A percentile compares a stretch with the other conserved stretches of the same genome.
Conservation (phyloP, 2,329 filamentous ascomycete species). For the Amphichorda felina region DNA sequence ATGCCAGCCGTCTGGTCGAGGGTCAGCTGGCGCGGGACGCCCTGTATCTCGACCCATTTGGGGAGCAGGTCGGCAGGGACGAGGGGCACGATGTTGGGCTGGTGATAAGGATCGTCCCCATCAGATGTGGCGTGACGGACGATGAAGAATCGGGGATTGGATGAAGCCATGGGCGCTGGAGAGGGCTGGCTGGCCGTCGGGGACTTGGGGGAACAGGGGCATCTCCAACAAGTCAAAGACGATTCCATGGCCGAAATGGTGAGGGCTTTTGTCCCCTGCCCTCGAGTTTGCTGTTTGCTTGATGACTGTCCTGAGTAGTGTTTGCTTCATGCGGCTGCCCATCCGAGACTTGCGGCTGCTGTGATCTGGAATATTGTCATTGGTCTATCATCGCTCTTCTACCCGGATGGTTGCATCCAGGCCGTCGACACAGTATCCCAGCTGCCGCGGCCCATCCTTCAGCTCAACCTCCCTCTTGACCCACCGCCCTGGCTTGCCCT, state of each 20-base stretch:
- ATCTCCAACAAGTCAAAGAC: too few relatives aligned
- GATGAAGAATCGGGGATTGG: slow-evolving; percentile 24
- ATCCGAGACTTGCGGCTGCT: too few relatives aligned
- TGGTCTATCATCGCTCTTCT: slow-evolving; percentile 25
- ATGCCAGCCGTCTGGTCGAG: slow-evolving; percentile 24
- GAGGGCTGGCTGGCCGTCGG: too few relatives aligned
- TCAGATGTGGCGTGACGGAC: slow-evolving; percentile 23
- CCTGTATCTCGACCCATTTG: slow-evolving; percentile 27
- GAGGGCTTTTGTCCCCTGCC: too few relatives aligned
- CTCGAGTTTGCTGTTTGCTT: too few relatives aligned
- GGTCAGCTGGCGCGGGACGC: slow-evolving; percentile 28
- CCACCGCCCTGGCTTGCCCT: slow-evolving; percentile 42
- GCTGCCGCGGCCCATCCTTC: slow-evolving; percentile 63
- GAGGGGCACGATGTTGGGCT: slow-evolving; percentile 31
- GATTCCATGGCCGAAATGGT: too few relatives aligned
- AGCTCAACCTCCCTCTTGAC: slow-evolving; percentile 72
- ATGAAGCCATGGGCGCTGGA: neutral
- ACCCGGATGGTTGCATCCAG: slow-evolving; percentile 59
- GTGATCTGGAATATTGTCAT: neutral
- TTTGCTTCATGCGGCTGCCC: too few relatives aligned
- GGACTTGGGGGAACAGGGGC: too few relatives aligned
- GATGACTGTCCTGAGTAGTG: too few relatives aligned
- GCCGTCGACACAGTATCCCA: slow-evolving; percentile 76
- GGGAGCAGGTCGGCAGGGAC: slow-evolving; percentile 41
- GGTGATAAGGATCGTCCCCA: too few relatives aligned